Evolutionary conservation across 116 monocot genomes (phyloP).

Genomic region (Iris pallida): DNA sequence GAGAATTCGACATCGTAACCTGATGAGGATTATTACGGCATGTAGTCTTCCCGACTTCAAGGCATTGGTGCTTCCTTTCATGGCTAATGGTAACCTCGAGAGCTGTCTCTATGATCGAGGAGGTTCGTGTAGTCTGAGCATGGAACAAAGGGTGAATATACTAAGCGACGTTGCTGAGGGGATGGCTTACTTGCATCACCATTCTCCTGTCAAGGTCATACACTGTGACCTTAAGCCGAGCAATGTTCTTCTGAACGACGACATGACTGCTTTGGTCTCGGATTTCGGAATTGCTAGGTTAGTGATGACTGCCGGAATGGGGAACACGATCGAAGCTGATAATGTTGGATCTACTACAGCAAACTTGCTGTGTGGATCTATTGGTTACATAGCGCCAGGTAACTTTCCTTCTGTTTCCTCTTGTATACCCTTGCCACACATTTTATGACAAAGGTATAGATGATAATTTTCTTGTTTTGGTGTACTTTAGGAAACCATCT

Average conservation of each 20-base stretch:
- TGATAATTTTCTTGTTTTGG: no score
- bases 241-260: constrained; percentile 19
- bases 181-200: constrained; percentile 24
- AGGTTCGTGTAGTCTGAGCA: constrained; percentile 3
- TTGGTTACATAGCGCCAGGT: constrained; percentile 49
- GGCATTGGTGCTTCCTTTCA: constrained; percentile 30
- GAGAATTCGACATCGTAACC: constrained; percentile 25
- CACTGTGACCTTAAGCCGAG: constrained; percentile 19
- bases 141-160: constrained; percentile 16
- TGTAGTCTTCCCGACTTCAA: constrained; percentile 25
- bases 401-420: not conserved
- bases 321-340: constrained; percentile 2
- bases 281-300: constrained; percentile 27
- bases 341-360: constrained; percentile 16
- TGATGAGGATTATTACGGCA: constrained; percentile 29
- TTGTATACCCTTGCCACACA: no score
- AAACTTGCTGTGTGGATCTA: constrained; percentile 41
- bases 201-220: constrained; percentile 14
- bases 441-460: no score
- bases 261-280: constrained; percentile 21
- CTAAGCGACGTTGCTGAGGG: constrained; percentile 21
- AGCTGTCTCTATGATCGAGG: constrained; percentile 2
- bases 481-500: no score
- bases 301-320: constrained; percentile 5
- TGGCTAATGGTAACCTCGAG: constrained; percentile 28